These are phyloP conservation scores for sweet orange (Citrus sinensis) DNA, from an alignment of 345 rosid genomes.

Conservation along the genomic window DVS_A1.0 CM039164.1:18981001-18981500, in stretches of 20 bases:
- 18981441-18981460: slow-evolving; percentile 57
- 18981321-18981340: background rate
- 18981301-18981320: background rate
- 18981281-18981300: background rate
- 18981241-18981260: background rate
- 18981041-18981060: too few relatives aligned
- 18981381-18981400: background rate
- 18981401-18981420: background rate
- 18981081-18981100: too few relatives aligned
- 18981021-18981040: too few relatives aligned
- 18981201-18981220: background rate
- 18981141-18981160: too few relatives aligned
- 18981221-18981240: background rate
- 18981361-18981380: background rate
- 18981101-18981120: too few relatives aligned
- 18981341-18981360: background rate
- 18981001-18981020: too few relatives aligned
- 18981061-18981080: too few relatives aligned
- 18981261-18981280: background rate
- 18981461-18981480: slow-evolving; percentile 41
- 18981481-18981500: slow-evolving; percentile 43
- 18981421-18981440: background rate
- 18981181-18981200: too few relatives aligned
- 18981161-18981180: too few relatives aligned
- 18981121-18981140: too few relatives aligned